Percentiles rank a stretch among this genome's conserved stretches.
Evolutionary conservation across 352 stramenopile species (phyloP).

Genomic region (Pythium plurisporium): DNA sequence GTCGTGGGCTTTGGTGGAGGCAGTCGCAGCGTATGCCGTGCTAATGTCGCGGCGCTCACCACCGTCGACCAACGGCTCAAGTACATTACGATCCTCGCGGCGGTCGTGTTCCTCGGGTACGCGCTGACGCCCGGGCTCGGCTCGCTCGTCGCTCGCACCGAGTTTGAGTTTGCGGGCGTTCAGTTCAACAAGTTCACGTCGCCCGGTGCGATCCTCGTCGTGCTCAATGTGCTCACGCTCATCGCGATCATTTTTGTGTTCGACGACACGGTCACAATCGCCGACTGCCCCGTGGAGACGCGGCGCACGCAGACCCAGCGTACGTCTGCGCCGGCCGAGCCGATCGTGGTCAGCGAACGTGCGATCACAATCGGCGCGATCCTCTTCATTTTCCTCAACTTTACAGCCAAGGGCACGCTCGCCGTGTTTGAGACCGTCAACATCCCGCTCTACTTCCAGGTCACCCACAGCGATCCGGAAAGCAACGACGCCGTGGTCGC

Average conservation of each 20-base stretch:
- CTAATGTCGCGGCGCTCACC: constrained; percentile 66
- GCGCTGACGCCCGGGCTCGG: constrained; percentile 67
- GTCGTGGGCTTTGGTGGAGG: constrained; percentile 74
- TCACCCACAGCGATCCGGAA: constrained; percentile 52
- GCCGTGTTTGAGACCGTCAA: constrained; percentile 84
- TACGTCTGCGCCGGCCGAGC: constrained; percentile 48
- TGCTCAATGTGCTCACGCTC: constrained; percentile 63
- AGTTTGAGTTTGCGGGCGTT: constrained; percentile 49
- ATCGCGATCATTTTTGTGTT: constrained; percentile 56
- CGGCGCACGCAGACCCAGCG: constrained; percentile 36
- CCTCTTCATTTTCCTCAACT: constrained; percentile 83
- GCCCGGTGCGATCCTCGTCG: constrained; percentile 56
- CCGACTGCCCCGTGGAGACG: constrained; percentile 55
- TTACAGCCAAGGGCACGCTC: constrained; percentile 67
- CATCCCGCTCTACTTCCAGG: constrained; percentile 72
- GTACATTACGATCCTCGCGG: constrained; percentile 69
- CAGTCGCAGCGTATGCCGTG: constrained; percentile 73
- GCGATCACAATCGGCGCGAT: constrained; percentile 66
- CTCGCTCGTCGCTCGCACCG: constrained; percentile 53
- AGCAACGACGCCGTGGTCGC: constrained; percentile 48
- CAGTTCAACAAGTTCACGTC: constrained; percentile 78
- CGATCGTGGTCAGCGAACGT: constrained; percentile 50
- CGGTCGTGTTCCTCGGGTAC: constrained; percentile 74
- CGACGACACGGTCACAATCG: constrained; percentile 44
- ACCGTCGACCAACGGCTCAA: constrained; percentile 67